Evolutionary conservation across 495 filamentous ascomycete species (phyloP).

Genomic region (Aspergillus leporis): DNA sequence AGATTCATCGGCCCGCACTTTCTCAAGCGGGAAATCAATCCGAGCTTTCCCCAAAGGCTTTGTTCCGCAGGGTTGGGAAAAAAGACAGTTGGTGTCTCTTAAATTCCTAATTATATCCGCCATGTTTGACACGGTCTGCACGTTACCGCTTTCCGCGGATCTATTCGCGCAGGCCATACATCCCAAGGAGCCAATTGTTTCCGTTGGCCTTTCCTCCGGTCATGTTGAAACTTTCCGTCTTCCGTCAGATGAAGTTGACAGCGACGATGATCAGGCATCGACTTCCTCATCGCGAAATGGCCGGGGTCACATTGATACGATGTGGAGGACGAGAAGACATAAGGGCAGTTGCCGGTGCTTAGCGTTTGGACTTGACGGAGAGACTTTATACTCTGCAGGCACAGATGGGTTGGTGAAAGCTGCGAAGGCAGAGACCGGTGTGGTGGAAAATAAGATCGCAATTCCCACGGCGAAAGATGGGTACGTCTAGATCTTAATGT

Average conservation of each 20-base stretch:
- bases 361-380: slow-evolving; percentile 74
- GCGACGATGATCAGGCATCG: slow-evolving; percentile 50
- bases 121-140: slow-evolving; percentile 87
- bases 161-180: slow-evolving; percentile 89
- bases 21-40: slow-evolving; percentile 13
- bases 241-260: slow-evolving; percentile 52
- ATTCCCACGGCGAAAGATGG: slow-evolving; percentile 45
- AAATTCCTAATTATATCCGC: slow-evolving; percentile 9
- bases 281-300: slow-evolving; percentile 52
- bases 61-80: slow-evolving; percentile 12
- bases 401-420: slow-evolving; percentile 89
- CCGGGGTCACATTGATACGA: slow-evolving; percentile 73
- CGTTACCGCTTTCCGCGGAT: slow-evolving; percentile 81
- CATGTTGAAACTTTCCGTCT: slow-evolving; percentile 87
- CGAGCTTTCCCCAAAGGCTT: slow-evolving; percentile 5
- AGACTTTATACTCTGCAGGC: slow-evolving; percentile 80
- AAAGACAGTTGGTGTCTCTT: slow-evolving; percentile 1
- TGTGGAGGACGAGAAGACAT: slow-evolving; percentile 86
- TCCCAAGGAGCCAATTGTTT: slow-evolving; percentile 77
- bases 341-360: slow-evolving; percentile 87
- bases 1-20: slow-evolving; percentile 27
- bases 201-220: slow-evolving; percentile 79
- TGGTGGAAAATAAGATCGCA: slow-evolving; percentile 71
- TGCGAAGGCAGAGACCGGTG: slow-evolving; percentile 75
- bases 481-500: slow-evolving; percentile 27